phyloP scores from a whole-genome alignment of 2,329 filamentous ascomycete species.

The Fusarium musae region DNA sequence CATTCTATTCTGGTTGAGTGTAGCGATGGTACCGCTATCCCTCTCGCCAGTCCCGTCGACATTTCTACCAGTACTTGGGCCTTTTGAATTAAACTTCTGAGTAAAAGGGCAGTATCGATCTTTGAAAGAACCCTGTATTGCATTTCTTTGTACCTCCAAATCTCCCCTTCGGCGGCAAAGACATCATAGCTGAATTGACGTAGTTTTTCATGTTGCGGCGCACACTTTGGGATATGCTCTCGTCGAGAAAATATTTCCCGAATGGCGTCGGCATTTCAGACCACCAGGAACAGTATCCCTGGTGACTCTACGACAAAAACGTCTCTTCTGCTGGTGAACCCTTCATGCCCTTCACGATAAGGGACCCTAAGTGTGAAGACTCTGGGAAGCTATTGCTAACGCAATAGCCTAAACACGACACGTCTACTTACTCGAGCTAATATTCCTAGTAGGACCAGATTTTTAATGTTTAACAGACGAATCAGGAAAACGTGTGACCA shows the following conservation, averaged over 20 bases:
- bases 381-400: conserved; percentile 49
- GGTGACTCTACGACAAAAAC: conserved; percentile 73
- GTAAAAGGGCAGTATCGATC: conserved; percentile 79
- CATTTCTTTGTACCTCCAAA: conserved; percentile 79
- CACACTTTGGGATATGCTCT: conserved; percentile 71
- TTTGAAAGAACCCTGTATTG: conserved; percentile 77
- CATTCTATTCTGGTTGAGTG: conserved; percentile 74
- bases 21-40: conserved; percentile 58
- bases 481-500: conserved; percentile 56
- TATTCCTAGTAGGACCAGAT: conserved; percentile 66
- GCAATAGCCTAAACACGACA: conserved; percentile 2
- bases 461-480: conserved; percentile 64
- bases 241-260: conserved; percentile 72
- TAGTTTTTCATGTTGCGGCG: conserved; percentile 50
- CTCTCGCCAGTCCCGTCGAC: conserved; percentile 59
- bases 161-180: conserved; percentile 73
- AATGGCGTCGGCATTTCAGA: conserved; percentile 72
- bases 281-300: conserved; percentile 61
- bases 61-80: conserved; percentile 68
- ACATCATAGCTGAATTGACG: conserved; percentile 75
- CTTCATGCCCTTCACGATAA: conserved; percentile 65
- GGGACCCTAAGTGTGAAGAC: conserved; percentile 69
- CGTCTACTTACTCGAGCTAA: conserved; percentile 67
- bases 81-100: conserved; percentile 70
- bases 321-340: conserved; percentile 70